Percentiles rank a stretch among this genome's conserved stretches.
Evolutionary conservation across 495 filamentous ascomycete genomes (phyloP).

Genomic region (Penicillium canariense): DNA sequence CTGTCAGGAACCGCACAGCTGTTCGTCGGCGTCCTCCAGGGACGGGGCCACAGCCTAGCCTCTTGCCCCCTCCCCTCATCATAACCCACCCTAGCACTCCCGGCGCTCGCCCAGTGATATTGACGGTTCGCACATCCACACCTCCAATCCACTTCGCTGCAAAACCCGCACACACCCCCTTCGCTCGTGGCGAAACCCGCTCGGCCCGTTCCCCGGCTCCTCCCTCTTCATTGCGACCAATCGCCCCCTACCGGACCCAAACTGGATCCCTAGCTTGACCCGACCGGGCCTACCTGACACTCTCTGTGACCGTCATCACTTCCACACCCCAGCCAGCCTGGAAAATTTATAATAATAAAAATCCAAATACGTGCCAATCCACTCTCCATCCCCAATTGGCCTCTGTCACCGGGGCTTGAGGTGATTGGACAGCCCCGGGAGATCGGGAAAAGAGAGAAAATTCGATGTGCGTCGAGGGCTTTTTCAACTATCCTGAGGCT

Average conservation of each 20-base stretch:
- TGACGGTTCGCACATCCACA: not conserved
- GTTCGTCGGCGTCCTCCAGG: not conserved
- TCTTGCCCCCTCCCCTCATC: not conserved
- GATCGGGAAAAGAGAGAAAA: conserved; percentile 9
- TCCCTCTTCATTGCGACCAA: conserved; percentile 18
- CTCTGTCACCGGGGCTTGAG: conserved; percentile 1
- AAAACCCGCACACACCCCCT: conserved; percentile 5
- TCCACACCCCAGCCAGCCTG: not conserved
- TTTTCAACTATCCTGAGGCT: not conserved
- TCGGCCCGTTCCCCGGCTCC: conserved; percentile 32
- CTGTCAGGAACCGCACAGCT: conserved; percentile 12
- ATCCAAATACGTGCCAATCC: not conserved
- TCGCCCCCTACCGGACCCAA: not conserved
- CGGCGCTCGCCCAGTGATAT: not conserved
- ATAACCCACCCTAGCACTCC: not conserved
- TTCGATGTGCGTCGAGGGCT: conserved; percentile 9
- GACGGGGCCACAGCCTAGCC: not conserved
- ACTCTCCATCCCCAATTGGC: not conserved
- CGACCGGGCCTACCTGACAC: not conserved
- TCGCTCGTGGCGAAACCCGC: conserved; percentile 20
- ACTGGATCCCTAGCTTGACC: not conserved
- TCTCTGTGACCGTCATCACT: not conserved
- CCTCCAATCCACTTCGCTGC: conserved; percentile 3
- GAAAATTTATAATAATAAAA: not conserved
- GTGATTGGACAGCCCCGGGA: conserved; percentile 10